Conservation (phyloP, 257 asterid genomes). For the Fraxinus quadrangulata region DNA sequence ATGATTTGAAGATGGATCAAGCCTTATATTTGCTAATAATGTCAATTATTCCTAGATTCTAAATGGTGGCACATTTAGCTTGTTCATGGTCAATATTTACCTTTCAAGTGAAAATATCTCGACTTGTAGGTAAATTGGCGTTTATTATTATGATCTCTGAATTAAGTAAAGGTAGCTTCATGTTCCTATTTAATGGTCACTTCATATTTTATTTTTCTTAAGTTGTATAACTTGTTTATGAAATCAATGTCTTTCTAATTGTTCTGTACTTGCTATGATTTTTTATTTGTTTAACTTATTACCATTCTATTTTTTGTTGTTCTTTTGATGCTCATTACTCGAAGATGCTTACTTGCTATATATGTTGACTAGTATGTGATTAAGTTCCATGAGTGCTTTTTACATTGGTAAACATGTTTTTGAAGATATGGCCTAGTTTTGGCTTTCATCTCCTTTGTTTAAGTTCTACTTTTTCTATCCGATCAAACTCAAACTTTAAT, state of each 20-base stretch:
- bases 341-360: background rate
- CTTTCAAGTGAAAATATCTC: constrained; percentile 73
- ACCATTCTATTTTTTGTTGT: constrained; percentile 4
- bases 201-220: constrained; percentile 23
- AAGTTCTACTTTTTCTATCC: too few species aligned
- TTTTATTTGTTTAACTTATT: constrained; percentile 16
- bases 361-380: background rate
- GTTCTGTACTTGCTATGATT: background rate
- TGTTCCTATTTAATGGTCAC: constrained; percentile 46
- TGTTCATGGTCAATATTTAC: constrained; percentile 57
- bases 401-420: background rate
- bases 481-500: background rate
- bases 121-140: constrained; percentile 91
- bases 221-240: constrained; percentile 24
- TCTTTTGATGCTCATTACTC: constrained; percentile 7
- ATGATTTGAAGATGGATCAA: background rate
- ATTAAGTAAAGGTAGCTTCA: constrained; percentile 85
- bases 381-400: background rate
- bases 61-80: constrained; percentile 40
- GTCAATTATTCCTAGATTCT: constrained; percentile 24
- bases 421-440: background rate
- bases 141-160: constrained; percentile 89
- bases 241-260: background rate
- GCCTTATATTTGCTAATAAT: background rate
- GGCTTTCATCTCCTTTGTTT: too few species aligned